phyloP scores from a whole-genome alignment of 2,329 filamentous ascomycete genomes.

The Tolypocladium endophyticum region DNA sequence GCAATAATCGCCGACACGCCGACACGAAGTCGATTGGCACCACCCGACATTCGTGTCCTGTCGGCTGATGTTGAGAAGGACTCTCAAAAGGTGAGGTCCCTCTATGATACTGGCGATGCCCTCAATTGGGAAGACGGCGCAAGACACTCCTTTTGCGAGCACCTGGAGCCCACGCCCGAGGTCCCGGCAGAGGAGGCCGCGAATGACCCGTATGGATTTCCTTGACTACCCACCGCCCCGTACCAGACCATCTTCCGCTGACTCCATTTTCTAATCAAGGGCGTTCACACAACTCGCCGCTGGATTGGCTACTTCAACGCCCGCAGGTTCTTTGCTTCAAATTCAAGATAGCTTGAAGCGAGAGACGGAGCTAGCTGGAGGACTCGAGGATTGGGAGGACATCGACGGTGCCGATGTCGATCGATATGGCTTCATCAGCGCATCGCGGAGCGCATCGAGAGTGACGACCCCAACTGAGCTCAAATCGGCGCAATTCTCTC shows the following conservation, averaged over 20 bases:
- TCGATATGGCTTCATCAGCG: slow-evolving; percentile 56
- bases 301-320: slow-evolving; percentile 25
- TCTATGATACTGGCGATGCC: slow-evolving; percentile 47
- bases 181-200: slow-evolving; percentile 40
- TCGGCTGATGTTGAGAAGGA: slow-evolving; percentile 48
- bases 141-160: slow-evolving; percentile 35
- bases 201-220: slow-evolving; percentile 48
- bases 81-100: slow-evolving; percentile 58
- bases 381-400: slow-evolving; percentile 58
- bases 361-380: slow-evolving; percentile 42
- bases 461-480: slow-evolving; percentile 29
- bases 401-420: slow-evolving; percentile 51
- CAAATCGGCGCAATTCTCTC: slow-evolving; percentile 30
- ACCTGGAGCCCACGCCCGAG: slow-evolving; percentile 38
- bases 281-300: slow-evolving; percentile 18
- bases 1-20: slow-evolving; percentile 1
- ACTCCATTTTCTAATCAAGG: slow-evolving; percentile 9
- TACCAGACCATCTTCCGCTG: slow-evolving; percentile 9
- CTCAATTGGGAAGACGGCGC: slow-evolving; percentile 42
- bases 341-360: slow-evolving; percentile 26
- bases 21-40: slow-evolving; percentile 7
- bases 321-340: slow-evolving; percentile 32
- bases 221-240: slow-evolving; percentile 20
- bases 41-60: slow-evolving; percentile 41
- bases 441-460: slow-evolving; percentile 30